Evolutionary conservation across 495 filamentous ascomycete species (phyloP).

Genomic region (Trichoderma erinaceum): DNA sequence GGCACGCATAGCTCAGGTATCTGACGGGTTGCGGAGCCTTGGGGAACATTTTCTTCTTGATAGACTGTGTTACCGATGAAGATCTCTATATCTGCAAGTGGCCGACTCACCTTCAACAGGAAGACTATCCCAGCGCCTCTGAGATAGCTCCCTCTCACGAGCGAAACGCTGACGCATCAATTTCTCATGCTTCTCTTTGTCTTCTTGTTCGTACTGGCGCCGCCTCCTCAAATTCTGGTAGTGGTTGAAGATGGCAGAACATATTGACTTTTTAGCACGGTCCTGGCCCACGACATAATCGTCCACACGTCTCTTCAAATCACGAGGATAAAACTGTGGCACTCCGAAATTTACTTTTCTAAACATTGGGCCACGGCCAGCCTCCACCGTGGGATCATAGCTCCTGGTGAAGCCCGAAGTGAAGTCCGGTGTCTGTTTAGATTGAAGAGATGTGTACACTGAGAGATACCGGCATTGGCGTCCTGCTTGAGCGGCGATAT

Average conservation of each 20-base stretch:
- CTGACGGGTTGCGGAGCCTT: constrained; percentile 54
- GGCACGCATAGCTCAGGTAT: constrained; percentile 25
- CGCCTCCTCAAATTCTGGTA: constrained; percentile 83
- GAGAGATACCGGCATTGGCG: neutral
- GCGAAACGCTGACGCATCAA: constrained; percentile 39
- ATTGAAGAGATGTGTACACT: neutral
- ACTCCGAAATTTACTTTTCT: constrained; percentile 50
- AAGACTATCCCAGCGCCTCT: constrained; percentile 30
- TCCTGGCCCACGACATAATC: constrained; percentile 96
- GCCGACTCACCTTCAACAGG: constrained; percentile 45
- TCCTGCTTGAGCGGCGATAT: neutral
- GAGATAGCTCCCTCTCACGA: constrained; percentile 38
- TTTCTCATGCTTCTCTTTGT: constrained; percentile 54
- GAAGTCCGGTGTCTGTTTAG: constrained; percentile 25
- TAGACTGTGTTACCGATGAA: constrained; percentile 27
- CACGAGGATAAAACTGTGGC: constrained; percentile 68
- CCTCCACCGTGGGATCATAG: constrained; percentile 63
- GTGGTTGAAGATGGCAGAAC: constrained; percentile 93
- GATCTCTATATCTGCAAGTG: constrained; percentile 20
- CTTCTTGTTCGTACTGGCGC: constrained; percentile 70
- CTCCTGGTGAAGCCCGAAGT: constrained; percentile 56
- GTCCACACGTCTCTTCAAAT: constrained; percentile 86
- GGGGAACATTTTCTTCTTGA: constrained; percentile 75
- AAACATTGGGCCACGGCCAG: constrained; percentile 45
- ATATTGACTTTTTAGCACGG: constrained; percentile 90